Evolutionary conservation across 257 asterid species (phyloP).

Genomic region (Petunia axillaris): DNA sequence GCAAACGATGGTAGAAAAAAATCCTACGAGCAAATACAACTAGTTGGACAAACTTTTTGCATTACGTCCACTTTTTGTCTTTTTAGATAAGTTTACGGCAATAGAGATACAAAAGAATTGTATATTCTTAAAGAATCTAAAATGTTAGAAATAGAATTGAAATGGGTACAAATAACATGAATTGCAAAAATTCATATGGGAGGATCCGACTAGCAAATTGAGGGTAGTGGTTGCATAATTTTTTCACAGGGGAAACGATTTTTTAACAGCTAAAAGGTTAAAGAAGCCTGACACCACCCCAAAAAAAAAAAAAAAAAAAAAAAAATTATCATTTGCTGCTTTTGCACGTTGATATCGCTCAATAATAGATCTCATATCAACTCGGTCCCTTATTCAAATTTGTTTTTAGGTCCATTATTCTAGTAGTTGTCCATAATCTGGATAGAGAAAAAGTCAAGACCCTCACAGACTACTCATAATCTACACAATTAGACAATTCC

Average conservation of each 20-base stretch:
- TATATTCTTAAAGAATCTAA: too few species aligned
- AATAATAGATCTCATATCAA: background rate
- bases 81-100: too few species aligned
- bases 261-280: background rate
- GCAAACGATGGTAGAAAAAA: too few species aligned
- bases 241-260: background rate
- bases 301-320: background rate
- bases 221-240: background rate
- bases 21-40: too few species aligned
- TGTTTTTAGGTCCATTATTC: too few species aligned
- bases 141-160: background rate
- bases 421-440: background rate
- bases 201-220: background rate
- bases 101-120: too few species aligned
- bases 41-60: too few species aligned
- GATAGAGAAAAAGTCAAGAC: background rate
- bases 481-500: background rate
- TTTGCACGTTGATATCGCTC: background rate
- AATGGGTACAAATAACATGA: background rate
- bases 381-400: too few species aligned
- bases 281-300: background rate
- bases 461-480: background rate
- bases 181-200: background rate
- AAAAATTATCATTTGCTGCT: slow-evolving; percentile 1
- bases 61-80: too few species aligned